Evolutionary conservation across 2,329 filamentous ascomycete genomes (phyloP), one percentile per base, ranked within the genome.

Genomic region (Pseudogymnoascus sp.): DNA sequence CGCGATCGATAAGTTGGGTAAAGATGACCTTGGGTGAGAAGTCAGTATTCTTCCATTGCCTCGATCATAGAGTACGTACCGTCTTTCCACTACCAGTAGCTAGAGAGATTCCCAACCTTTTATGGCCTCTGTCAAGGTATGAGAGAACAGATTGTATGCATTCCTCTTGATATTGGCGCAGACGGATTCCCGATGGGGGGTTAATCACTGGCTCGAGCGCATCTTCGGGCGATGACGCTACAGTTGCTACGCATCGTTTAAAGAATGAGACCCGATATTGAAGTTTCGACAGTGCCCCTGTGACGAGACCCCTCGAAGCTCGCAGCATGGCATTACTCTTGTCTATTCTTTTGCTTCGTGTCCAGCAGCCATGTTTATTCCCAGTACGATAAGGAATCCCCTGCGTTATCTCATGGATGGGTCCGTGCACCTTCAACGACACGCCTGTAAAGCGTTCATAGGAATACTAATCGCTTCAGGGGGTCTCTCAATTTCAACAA

Each of bases 41-140:
- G 15, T 63, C n/a, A 33, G 15, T n/a, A 57, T 57, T 18, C 15
- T 47, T 5, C 2, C 30, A 37, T 36, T 5, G 25, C 7, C 43
- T 28, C 18, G 5, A 28, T 12, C 3, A 11, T 25, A 47, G 20
- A 5, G 33, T 33, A 68, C 80, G 63, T 74, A 90, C 90, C 6
- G 91, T 97, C 73, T 97, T 97, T 5, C 91, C 91, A 64, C 89
- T 86, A 1, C 92, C 91, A 3, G 92, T 97, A 2, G 91, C 92
- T 36, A 97, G 74, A 0, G 92, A 96, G 4, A 96, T 82, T 0
- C 91, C 91, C 1, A 96, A 76, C 6, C 92, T 82, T 69, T 89
- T 91, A 66, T 92, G 84, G 0, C 91, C 91, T 35, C 82, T 75
- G 2, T 82, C 72, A 0, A 96, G 72, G 61, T 91, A 84, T 1